Evolutionary conservation across 2,329 filamentous ascomycete genomes (phyloP), one percentile per base, ranked within the genome.

Genomic region (Fusarium xylarioides): DNA sequence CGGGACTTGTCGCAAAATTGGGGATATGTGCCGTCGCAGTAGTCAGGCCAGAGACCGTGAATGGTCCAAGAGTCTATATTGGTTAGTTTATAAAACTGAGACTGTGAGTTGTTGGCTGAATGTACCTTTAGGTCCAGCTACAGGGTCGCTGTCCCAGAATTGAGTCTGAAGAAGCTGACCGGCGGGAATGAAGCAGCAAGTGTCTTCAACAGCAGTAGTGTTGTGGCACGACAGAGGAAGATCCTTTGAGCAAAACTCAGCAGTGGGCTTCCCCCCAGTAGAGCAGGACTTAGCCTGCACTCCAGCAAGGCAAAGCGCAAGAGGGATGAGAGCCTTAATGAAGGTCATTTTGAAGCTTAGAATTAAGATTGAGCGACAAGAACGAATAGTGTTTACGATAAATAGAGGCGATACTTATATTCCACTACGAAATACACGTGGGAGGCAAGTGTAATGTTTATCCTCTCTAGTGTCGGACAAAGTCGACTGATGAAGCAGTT

Each of bases 161-260:
- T 95, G 92, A 5, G 93, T 94, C 80, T 90, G 89, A 9, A 94
- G 85, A 49, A 95, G 82, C 70, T 93, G 88, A 12, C 93, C 93
- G 8, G 91, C 90, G 0, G 92, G 92, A 28, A 89, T 86, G 83
- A 94, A 92, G 82, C 93, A 95, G 83, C 93, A 95, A 11, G 90
- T 87, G 77, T 94, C 86, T 56, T 85, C 80, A n/a, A 89, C 86
- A 12, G 82, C 81, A 7, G 89, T 89, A 11, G 86, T 88, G 77
- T 91, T 91, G 64, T 90, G 88, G 78, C 92, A 94, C 75, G 74
- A 76, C 16, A 78, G 58, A 21, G 76, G 76, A 4, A 72, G 21
- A 15, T 77, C 62, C 28, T 53, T 67, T 11, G 74, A 38, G 62
- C 76, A 77, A 19, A 71, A 74, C 6, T 46, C 55, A n/a, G 43